Conservation (phyloP, 345 rosid species). For the Rhizophora mangle region DNA sequence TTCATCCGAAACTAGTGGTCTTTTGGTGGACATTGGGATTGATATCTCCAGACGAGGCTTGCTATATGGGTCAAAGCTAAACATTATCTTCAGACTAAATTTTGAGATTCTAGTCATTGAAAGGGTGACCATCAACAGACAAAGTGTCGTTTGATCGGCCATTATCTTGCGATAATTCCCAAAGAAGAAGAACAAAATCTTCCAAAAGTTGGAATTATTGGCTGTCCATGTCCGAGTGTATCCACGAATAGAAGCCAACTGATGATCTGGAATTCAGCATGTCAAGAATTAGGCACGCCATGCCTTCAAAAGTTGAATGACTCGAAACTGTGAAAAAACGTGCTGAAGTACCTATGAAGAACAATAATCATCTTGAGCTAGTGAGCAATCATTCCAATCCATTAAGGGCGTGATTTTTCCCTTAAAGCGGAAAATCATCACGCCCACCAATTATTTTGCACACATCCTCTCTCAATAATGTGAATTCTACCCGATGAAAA, state of each 20-base stretch:
- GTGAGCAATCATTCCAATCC: neutral
- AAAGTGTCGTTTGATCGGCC: slow-evolving; percentile 5
- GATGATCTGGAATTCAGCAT: neutral
- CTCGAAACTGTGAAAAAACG: too few relatives aligned
- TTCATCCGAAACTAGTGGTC: too few relatives aligned
- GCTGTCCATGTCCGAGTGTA: neutral
- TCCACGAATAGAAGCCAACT: slow-evolving; percentile 14
- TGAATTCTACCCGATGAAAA: neutral
- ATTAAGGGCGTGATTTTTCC: slow-evolving; percentile 3
- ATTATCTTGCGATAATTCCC: slow-evolving; percentile 6
- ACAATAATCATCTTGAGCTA: slow-evolving; percentile 21
- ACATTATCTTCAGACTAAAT: slow-evolving; percentile 13
- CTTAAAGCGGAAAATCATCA: slow-evolving; percentile 15
- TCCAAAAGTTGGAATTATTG: slow-evolving; percentile 1
- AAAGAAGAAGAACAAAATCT: slow-evolving; percentile 1
- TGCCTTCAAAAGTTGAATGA: slow-evolving; percentile 8
- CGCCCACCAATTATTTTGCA: slow-evolving; percentile 4
- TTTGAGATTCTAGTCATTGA: neutral
- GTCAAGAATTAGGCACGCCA: slow-evolving; percentile 23
- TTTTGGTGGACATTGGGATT: too few relatives aligned
- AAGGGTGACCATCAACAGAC: slow-evolving; percentile 7
- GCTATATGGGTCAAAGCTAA: slow-evolving; percentile 6
- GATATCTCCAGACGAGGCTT: slow-evolving; percentile 9
- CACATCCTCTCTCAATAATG: slow-evolving; percentile 11
- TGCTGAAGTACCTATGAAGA: slow-evolving; percentile 6